Percentiles rank a stretch among this genome's conserved stretches.
phyloP scores from a whole-genome alignment of 805 yeast genomes.

The Yamadazyma tumulicola region DNA sequence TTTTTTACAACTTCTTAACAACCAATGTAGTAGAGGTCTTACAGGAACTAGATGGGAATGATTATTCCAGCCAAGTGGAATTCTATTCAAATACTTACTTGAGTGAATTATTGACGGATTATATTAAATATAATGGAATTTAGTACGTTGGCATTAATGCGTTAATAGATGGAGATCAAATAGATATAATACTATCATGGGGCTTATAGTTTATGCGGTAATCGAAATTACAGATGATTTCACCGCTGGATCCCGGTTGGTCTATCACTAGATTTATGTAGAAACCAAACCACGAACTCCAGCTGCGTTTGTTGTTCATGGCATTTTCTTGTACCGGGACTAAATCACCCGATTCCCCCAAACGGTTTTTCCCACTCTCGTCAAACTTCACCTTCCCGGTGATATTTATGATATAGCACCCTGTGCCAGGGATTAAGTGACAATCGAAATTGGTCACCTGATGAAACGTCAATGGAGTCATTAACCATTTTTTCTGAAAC shows the following conservation, averaged over 20 bases:
- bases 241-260: slow-evolving; percentile 20
- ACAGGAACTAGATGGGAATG: slow-evolving; percentile 22
- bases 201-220: slow-evolving; percentile 68
- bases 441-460: slow-evolving; percentile 60
- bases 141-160: no score
- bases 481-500: slow-evolving; percentile 59
- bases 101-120: slow-evolving; percentile 33
- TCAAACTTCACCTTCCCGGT: slow-evolving; percentile 69
- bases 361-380: slow-evolving; percentile 65
- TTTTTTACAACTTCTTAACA: slow-evolving; percentile 73
- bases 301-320: slow-evolving; percentile 36
- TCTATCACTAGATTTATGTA: slow-evolving; percentile 58
- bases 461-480: slow-evolving; percentile 57
- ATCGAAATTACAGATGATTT: slow-evolving; percentile 56
- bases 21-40: slow-evolving; percentile 34
- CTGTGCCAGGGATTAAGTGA: slow-evolving; percentile 66
- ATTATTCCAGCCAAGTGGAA: slow-evolving; percentile 11
- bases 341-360: slow-evolving; percentile 63
- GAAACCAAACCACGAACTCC: slow-evolving; percentile 74
- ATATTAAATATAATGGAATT: slow-evolving; percentile 16
- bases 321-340: no score
- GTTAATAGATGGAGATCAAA: slow-evolving; percentile 3
- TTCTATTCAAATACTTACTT: slow-evolving; percentile 31
- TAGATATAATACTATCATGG: slow-evolving; percentile 39
- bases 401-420: slow-evolving; percentile 47